These are phyloP conservation scores for Entomortierella lignicola DNA, from an alignment of 192 early-diverging fungal species.

Conservation along the genomic window DNA sequence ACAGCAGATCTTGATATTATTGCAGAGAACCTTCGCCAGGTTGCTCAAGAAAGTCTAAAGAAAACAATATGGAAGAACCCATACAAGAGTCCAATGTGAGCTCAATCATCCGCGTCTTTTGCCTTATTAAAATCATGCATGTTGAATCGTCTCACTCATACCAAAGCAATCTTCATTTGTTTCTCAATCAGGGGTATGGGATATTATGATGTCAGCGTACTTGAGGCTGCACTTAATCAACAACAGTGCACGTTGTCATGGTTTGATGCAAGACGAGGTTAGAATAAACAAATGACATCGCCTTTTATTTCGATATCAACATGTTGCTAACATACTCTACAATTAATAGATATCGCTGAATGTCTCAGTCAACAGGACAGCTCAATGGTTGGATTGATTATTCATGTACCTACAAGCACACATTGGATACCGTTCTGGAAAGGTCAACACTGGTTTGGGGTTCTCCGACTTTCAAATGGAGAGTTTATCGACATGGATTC, in stretches of 20 bases:
- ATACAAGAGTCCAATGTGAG: conserved; percentile 48
- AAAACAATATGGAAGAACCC: conserved; percentile 49
- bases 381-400: conserved; percentile 44
- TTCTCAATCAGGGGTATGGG: conserved; percentile 34
- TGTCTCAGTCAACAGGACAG: conserved; percentile 42
- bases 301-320: neutral
- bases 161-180: neutral
- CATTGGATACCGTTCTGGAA: conserved; percentile 52
- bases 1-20: conserved; percentile 47
- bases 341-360: conserved; percentile 29
- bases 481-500: conserved; percentile 44
- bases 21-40: conserved; percentile 37
- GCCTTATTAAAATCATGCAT: neutral
- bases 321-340: neutral
- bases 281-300: neutral
- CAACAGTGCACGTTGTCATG: conserved; percentile 36
- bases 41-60: conserved; percentile 41
- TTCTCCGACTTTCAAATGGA: conserved; percentile 41
- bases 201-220: conserved; percentile 49
- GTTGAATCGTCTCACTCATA: no score
- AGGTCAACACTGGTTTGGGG: conserved; percentile 50
- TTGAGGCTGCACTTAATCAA: conserved; percentile 46
- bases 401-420: conserved; percentile 36
- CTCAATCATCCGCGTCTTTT: neutral
- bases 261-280: conserved; percentile 49